Evolutionary conservation across 129 eudicot species (phyloP).

Genomic region (Escallonia herrerae): DNA sequence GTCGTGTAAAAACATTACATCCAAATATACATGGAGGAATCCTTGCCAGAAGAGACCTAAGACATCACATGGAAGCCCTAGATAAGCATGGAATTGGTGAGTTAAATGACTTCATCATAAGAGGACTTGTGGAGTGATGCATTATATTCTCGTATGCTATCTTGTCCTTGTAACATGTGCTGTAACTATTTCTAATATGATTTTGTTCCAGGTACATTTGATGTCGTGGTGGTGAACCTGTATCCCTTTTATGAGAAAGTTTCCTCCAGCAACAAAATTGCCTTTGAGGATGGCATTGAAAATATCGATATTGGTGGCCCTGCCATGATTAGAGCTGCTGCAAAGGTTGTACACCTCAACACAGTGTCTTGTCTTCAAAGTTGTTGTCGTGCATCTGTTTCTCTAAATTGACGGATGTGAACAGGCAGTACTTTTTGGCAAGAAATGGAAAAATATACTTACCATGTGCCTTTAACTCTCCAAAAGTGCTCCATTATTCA

Average conservation of each 20-base stretch:
- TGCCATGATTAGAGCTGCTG: constrained; percentile 98
- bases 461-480: too few relatives aligned
- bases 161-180: background rate
- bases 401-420: too few relatives aligned
- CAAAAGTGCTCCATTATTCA: too few relatives aligned
- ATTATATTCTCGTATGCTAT: too few relatives aligned
- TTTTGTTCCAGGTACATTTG: constrained; percentile 63
- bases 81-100: constrained; percentile 71
- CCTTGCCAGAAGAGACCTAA: constrained; percentile 94
- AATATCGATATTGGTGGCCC: constrained; percentile 99
- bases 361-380: background rate
- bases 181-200: background rate
- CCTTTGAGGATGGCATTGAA: constrained; percentile 91
- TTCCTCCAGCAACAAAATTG: constrained; percentile 46
- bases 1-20: constrained; percentile 98
- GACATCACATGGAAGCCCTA: constrained; percentile 95
- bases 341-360: constrained; percentile 47
- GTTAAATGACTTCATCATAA: constrained; percentile 13
- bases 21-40: constrained; percentile 92
- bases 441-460: too few relatives aligned
- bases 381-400: too few relatives aligned
- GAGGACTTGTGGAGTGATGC: background rate
- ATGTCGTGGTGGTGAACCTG: constrained; percentile 87
- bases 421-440: too few relatives aligned
- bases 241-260: constrained; percentile 94